Evolutionary conservation across 2,329 filamentous ascomycete species (phyloP), one percentile per base, ranked within the genome.

Genomic region (Graphium sp.): DNA sequence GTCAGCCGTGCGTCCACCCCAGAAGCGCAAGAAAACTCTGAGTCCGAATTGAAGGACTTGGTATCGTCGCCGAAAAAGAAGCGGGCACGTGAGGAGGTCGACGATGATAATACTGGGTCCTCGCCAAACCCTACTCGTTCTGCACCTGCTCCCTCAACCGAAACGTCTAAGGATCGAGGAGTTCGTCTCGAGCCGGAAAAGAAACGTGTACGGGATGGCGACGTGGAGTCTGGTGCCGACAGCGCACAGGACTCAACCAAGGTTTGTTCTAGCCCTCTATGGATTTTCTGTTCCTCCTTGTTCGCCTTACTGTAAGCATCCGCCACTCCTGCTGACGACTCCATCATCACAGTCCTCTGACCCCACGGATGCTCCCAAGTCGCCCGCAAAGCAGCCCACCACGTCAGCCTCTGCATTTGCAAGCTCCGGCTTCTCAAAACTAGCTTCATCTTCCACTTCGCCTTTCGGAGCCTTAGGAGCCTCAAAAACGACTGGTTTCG

Each of bases 1-100:
- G 31, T 42, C 23, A 34, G 37, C 6, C 40, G 42, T 18, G 39
- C 45, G 13, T 37, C 40, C 33, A 50, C 53, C 3, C 53, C 52
- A 14, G 50, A 55, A 21, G 42, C 45, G 26, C 46, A 51, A n/a
- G 42, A 46, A 19, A 45, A 47, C 28, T 49, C 60, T 29, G 47
- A 52, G 21, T 20, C 43, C 58, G 39, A 33, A 22, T 32, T 44
- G 31, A 60, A 52, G 42, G 62, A 71, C 27, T 53, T 60, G 32
- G 42, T 70, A 24, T 53, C 59, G 13, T 74, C 68, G 9, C 71
- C 71, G 18, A 75, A 74, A 54, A 76, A 75, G 58, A 76, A 75
- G 55, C 60, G 71, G 37, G 62, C 58, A 17, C 64, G 67, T 37
- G 66, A 70, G 37, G 59, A 73, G 44, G 49, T 71, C 11, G 69